Evolutionary conservation across 106 monocot genomes (phyloP), one percentile per base, ranked within the genome.

Genomic region (Dendrobium officinale): DNA sequence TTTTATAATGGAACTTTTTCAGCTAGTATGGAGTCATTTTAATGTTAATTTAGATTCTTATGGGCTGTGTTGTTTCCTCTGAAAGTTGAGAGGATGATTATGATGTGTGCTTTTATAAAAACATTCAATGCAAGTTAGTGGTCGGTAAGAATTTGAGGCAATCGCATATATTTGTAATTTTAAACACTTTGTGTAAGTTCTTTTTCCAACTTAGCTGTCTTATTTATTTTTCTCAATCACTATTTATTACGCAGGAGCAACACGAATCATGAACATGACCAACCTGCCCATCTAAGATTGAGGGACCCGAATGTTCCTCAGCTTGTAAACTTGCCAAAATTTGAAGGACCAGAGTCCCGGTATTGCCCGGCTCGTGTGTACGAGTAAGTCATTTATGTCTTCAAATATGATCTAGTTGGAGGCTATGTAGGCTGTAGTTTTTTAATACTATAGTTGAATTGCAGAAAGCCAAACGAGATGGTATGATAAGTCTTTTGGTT

Each of bases 191-290:
- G 19, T 56, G 4, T 76, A 4, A 48, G 26, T 49, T 48, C 11
- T 49, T 49, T 51, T 48, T 27, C n/a, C 47, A 5, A 76, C 37
- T 48, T 17, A 9, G 19, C 10, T 67, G 19, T 40, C 10, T 42
- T 77, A 66, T 48, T 20, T 51, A 9, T 1, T 26, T 82, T 20
- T 64, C 18, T 45, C 5, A 24, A 5, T 77, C 8, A 70, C 27
- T 76, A 29, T 80, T 45, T 72, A 42, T 77, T 77, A 55, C 42
- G 20, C 81, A 99, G 99, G 91, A 99, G 99, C 76, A 95, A 88
- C 83, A 99, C 95, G 78, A 99, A 99, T 78, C 99, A 99, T 81
- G 99, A 95, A 43, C 99, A 99, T 84, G 90, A 99, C 81, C 99
- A 99, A 59, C 99, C 99, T 47, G 79, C 66, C 83, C 99, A 99